A percentile compares a stretch with the other conserved stretches of the same genome.
phyloP scores from a whole-genome alignment of 106 monocot species.

The Agapanthus africanus region DNA sequence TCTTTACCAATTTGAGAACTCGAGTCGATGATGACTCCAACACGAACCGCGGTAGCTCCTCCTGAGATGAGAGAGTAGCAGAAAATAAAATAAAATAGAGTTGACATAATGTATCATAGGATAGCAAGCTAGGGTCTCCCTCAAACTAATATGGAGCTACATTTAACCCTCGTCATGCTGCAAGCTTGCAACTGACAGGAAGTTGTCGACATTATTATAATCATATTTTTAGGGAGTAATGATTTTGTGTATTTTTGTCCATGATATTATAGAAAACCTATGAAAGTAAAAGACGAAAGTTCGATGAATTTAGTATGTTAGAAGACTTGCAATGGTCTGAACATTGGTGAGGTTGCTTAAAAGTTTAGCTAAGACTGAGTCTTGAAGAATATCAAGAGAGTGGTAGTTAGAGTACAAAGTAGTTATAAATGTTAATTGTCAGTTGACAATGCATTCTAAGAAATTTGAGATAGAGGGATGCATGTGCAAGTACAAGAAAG shows the following conservation, averaged over 20 bases:
- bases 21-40: conserved; percentile 5
- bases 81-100: not conserved
- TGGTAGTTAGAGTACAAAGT: not conserved
- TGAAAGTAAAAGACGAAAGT: not conserved
- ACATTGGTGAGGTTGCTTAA: not conserved
- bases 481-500: not conserved
- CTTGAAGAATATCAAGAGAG: not conserved
- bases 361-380: not conserved
- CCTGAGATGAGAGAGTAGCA: not conserved
- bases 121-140: too few species aligned
- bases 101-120: not conserved
- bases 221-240: too few species aligned
- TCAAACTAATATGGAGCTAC: not conserved
- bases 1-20: conserved; percentile 7
- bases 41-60: not conserved
- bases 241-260: not conserved
- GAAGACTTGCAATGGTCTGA: not conserved
- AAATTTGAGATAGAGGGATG: not conserved
- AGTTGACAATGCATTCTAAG: not conserved
- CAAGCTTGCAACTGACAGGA: not conserved
- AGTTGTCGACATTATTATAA: not conserved
- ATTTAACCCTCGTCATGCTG: not conserved
- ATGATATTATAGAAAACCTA: not conserved
- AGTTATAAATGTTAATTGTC: not conserved
- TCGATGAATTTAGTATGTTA: not conserved